Conservation (phyloP, 2,329 filamentous ascomycete species). For the Hirsutella rhossiliensis region DNA sequence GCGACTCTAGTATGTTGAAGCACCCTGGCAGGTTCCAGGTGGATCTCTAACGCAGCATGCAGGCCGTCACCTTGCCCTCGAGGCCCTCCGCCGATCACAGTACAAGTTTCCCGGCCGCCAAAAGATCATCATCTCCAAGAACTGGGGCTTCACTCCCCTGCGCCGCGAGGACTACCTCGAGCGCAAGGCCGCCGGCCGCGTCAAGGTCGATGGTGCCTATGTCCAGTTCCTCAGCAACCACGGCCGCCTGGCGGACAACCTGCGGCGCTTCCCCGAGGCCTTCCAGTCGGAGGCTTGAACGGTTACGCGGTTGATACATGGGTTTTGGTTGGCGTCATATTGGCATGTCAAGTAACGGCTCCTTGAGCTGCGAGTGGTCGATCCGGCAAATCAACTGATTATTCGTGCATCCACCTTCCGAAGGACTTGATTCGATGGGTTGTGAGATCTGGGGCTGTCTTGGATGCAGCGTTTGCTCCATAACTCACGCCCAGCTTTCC, state of each 20-base stretch:
- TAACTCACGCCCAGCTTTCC: too few relatives aligned
- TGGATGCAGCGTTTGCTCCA: too few relatives aligned
- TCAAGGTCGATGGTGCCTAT: slow-evolving; percentile 98
- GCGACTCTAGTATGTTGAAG: slow-evolving; percentile 64
- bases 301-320: slow-evolving; percentile 24
- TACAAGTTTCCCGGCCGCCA: slow-evolving; percentile 99
- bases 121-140: slow-evolving; percentile 99
- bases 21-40: too few relatives aligned
- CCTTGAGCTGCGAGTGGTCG: slow-evolving; percentile 17
- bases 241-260: slow-evolving; percentile 75
- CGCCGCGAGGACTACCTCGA: slow-evolving; percentile 95
- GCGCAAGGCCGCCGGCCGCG: slow-evolving; percentile 83
- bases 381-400: slow-evolving; percentile 18
- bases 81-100: slow-evolving; percentile 97
- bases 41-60: slow-evolving; percentile 13
- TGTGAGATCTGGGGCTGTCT: too few relatives aligned
- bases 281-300: slow-evolving; percentile 51
- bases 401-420: slow-evolving; percentile 7
- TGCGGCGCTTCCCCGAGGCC: slow-evolving; percentile 88
- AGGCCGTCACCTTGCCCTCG: slow-evolving; percentile 87
- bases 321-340: slow-evolving; percentile 32
- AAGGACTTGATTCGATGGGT: too few relatives aligned
- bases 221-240: slow-evolving; percentile 98
- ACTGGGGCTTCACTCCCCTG: slow-evolving; percentile 99
- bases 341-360: slow-evolving; percentile 29